Evolutionary conservation across 140 eudicot genomes (phyloP).

Genomic region (Stevia rebaudiana): DNA sequence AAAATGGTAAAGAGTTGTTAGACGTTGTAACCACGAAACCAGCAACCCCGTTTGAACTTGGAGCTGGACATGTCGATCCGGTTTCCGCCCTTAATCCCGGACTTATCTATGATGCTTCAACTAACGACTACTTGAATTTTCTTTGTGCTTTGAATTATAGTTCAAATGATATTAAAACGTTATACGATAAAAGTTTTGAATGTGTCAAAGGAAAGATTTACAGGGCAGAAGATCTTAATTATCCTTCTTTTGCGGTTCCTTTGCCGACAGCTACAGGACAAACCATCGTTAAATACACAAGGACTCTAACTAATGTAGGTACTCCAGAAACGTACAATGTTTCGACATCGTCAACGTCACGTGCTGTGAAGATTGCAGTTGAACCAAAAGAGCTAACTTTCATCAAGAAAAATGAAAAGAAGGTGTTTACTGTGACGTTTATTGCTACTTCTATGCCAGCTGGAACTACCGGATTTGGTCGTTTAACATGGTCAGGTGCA

Average conservation of each 20-base stretch:
- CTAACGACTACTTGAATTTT: conserved; percentile 45
- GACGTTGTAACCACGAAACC: conserved; percentile 57
- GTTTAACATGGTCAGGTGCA: conserved; percentile 51
- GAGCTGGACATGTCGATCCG: conserved; percentile 74
- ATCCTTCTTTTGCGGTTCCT: conserved; percentile 43
- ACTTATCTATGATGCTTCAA: conserved; percentile 48
- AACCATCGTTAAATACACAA: conserved; percentile 39
- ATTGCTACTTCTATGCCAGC: conserved; percentile 49
- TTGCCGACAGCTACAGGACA: conserved; percentile 35
- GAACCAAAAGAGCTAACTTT: conserved; percentile 46
- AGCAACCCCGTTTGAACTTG: conserved; percentile 63
- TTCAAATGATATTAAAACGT: conserved; percentile 27
- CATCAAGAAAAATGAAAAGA: conserved; percentile 39
- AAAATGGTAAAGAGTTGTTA: conserved; percentile 33
- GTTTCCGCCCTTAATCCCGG: conserved; percentile 64
- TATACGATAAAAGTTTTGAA: conserved; percentile 18
- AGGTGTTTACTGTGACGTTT: conserved; percentile 51
- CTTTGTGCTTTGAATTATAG: conserved; percentile 59
- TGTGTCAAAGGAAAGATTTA: conserved; percentile 38
- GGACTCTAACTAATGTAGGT: conserved; percentile 74
- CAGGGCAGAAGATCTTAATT: conserved; percentile 36
- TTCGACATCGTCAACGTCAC: conserved; percentile 30
- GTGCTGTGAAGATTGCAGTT: conserved; percentile 46
- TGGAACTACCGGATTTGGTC: conserved; percentile 44
- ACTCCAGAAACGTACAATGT: conserved; percentile 52